Base-by-base conservation (phyloP, 2,329 filamentous ascomycete genomes). In the Thielaviopsis musarum region DNA sequence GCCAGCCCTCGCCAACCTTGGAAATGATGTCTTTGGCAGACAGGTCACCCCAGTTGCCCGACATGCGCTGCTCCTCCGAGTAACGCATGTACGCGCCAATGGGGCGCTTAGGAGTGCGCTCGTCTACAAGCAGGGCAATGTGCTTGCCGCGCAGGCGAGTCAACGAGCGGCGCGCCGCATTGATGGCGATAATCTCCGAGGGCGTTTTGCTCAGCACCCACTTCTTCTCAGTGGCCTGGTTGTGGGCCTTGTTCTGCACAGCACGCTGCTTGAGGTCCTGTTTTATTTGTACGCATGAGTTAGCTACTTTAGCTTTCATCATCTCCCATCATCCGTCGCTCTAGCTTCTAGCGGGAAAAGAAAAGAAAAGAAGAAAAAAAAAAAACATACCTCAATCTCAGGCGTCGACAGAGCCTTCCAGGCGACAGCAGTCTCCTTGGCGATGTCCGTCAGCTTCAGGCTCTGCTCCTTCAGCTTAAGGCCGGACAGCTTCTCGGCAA, bases 181-280 rank as follows among this genome's bases (percentile, higher is more conserved):
- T 81, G 62, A 79, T 78, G 2, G 68, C 62, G 54, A 65, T 62
- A 58, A 80, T 75, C 30, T 70, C 67, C 56, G 67, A 65, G 2
- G 70, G 67, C 3, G 73, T 66, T 64, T 74, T 66, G 28, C 67
- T 69, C 61, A 74, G 69, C n/a, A 81, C 66, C 78, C 79, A 82
- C 17, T 70, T 67, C 67, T 74, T 72, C 65, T 70, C 70, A 19
- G 66, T 64, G 9, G 66, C 70, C 9, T 67, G 64, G 65, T 78
- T 78, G 64, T 64, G 62, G 21, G 65, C 63, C 54, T 68, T 69
- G 69, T 80, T 80, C 63, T 71, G 63, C 1, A 66, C 59, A 28
- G 67, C 70, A 13, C 48, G 65, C 22, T 66, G 64, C n/a, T 67
- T 49, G 26, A 78, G 68, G 49, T 64, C 67, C 74, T 77, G 58